phyloP scores from a whole-genome alignment of 192 early-diverging fungal species.

The Chytriomyces sp. region DNA sequence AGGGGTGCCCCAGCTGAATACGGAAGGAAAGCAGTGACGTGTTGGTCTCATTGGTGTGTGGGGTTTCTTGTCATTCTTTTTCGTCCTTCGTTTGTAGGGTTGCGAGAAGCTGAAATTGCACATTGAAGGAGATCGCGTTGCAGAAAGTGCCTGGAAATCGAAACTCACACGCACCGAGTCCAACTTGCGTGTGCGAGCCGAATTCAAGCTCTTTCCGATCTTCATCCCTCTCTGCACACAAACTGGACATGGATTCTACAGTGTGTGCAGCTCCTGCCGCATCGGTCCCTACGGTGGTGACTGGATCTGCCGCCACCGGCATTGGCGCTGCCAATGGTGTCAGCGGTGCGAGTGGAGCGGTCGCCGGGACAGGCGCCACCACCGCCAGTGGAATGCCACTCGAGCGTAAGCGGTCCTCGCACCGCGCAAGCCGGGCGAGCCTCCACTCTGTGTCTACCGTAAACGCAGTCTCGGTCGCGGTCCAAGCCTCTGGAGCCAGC shows the following conservation, averaged over 20 bases:
- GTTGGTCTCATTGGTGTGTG: no score
- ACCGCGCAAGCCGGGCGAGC: background rate
- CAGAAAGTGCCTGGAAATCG: no score
- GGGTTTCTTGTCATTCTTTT: no score
- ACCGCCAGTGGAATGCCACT: background rate
- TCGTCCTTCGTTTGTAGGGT: no score
- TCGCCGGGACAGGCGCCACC: background rate
- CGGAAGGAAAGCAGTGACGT: background rate
- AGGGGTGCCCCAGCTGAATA: conserved; percentile 8
- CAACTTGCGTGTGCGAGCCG: background rate
- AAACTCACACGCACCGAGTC: no score
- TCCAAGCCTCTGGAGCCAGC: no score
- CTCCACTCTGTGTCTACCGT: background rate
- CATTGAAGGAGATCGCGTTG: no score
- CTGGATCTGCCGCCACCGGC: background rate
- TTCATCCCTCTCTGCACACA: no score
- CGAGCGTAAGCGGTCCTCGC: background rate
- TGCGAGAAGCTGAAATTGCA: no score
- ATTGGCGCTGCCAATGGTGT: background rate
- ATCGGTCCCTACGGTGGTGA: background rate
- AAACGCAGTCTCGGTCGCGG: no score
- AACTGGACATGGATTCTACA: background rate
- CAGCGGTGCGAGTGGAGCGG: background rate
- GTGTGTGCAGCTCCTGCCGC: background rate
- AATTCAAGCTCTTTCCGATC: no score